Percentiles rank a stretch among this genome's conserved stretches.
These are phyloP conservation scores for Eutrema salsugineum DNA, from an alignment of 441 rosid species.

Conservation along the genomic window DNA sequence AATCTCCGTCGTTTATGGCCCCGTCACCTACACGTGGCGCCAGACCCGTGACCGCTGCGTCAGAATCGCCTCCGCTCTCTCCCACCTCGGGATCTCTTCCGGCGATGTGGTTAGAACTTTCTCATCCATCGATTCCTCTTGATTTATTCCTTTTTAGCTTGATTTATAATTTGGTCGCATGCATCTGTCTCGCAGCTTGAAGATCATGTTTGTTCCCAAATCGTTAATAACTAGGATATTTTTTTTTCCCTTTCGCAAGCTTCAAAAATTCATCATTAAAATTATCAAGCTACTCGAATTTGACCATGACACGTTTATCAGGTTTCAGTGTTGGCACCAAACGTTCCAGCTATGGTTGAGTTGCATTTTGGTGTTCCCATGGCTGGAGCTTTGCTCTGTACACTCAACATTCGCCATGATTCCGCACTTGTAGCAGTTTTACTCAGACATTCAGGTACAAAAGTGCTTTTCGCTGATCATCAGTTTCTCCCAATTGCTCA, in stretches of 20 bases:
- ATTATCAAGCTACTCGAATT: not conserved
- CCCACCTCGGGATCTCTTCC: constrained; percentile 50
- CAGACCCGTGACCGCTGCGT: constrained; percentile 67
- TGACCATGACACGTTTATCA: constrained; percentile 14
- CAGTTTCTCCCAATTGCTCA: constrained; percentile 50
- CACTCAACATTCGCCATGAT: constrained; percentile 74
- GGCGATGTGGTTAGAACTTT: constrained; percentile 59
- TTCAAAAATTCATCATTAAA: not conserved
- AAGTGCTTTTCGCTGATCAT: constrained; percentile 63
- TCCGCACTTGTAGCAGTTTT: constrained; percentile 56
- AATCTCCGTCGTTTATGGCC: constrained; percentile 55
- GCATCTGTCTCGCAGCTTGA: not conserved
- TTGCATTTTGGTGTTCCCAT: constrained; percentile 87
- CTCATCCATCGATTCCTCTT: not conserved
- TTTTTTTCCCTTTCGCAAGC: not conserved
- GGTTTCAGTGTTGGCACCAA: constrained; percentile 77
- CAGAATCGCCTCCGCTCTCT: constrained; percentile 71
- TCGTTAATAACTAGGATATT: not conserved
- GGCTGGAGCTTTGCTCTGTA: constrained; percentile 80
- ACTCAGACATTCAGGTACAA: constrained; percentile 64
- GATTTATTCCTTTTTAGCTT: not conserved
- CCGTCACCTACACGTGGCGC: constrained; percentile 61
- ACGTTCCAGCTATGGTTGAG: constrained; percentile 80
- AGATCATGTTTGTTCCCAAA: not conserved
- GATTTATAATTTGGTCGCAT: not conserved